Conservation (phyloP, 1,284 basidiomycete species). For the Cutaneotrichosporon curvatum region DNA sequence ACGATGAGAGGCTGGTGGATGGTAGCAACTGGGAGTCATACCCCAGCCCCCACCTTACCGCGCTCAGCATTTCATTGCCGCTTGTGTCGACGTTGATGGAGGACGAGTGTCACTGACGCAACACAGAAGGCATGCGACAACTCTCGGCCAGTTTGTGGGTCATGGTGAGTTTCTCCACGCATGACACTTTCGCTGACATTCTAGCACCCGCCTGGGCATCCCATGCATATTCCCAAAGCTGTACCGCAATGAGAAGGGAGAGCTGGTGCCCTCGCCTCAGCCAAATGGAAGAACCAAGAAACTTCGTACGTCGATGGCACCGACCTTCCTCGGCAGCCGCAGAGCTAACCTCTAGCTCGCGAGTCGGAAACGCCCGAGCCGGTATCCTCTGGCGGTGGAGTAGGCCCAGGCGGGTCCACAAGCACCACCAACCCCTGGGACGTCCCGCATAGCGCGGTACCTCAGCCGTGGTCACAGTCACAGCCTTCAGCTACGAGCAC, state of each 20-base stretch:
- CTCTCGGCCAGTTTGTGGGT: constrained; percentile 14
- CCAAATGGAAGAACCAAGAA: constrained; percentile 22
- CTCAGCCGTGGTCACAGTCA: background rate
- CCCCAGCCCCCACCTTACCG: no score
- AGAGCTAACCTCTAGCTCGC: constrained; percentile 2
- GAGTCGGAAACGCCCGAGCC: constrained; percentile 6
- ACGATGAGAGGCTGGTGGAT: no score
- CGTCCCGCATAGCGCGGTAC: background rate
- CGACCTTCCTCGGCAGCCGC: no score
- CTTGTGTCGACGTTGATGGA: no score
- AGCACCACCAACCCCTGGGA: constrained; percentile 11
- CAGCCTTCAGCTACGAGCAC: constrained; percentile 1
- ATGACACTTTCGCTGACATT: background rate
- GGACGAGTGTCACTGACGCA: background rate
- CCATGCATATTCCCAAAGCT: constrained; percentile 24
- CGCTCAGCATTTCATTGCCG: no score
- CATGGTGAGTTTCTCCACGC: constrained; percentile 17
- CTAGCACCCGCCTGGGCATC: constrained; percentile 16
- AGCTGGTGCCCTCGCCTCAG: constrained; percentile 21
- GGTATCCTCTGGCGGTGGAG: no score
- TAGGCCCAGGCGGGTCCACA: background rate
- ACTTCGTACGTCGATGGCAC: constrained; percentile 10
- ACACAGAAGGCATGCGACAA: constrained; percentile 23
- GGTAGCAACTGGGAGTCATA: no score
- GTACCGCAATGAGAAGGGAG: constrained; percentile 19